These are phyloP conservation scores for Taxillus chinensis DNA, from an alignment of 164 flowering plant genomes.

Conservation along the genomic window DNA sequence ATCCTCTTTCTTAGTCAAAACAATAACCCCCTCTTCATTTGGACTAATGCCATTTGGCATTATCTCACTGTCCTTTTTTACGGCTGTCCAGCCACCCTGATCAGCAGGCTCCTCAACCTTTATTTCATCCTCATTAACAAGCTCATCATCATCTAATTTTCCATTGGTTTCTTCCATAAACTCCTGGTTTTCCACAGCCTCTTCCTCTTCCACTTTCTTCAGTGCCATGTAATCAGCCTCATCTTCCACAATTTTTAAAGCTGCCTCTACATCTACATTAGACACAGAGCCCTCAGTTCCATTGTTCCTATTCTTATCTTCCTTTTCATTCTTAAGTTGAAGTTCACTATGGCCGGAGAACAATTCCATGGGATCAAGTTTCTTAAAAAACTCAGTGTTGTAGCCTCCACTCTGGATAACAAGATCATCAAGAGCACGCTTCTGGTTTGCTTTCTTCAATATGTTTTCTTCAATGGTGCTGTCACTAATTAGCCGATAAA, in stretches of 20 bases:
- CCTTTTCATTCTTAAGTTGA: constrained; percentile 30
- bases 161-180: constrained; percentile 82
- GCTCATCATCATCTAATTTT: constrained; percentile 85
- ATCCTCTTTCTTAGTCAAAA: constrained; percentile 50
- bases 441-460: constrained; percentile 94
- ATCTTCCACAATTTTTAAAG: constrained; percentile 85
- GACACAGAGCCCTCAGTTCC: constrained; percentile 47
- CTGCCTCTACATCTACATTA: constrained; percentile 93
- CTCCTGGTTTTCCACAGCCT: constrained; percentile 96
- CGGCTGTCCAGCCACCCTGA: constrained; percentile 20
- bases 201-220: constrained; percentile 92
- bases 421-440: constrained; percentile 94
- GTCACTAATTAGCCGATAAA: constrained; percentile 87
- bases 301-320: constrained; percentile 29
- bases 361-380: constrained; percentile 93
- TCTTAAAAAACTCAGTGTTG: constrained; percentile 92
- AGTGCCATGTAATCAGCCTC: constrained; percentile 99
- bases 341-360: constrained; percentile 70
- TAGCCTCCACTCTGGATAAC: constrained; percentile 98
- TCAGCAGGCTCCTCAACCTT: constrained; percentile 61
- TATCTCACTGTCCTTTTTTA: constrained; percentile 21
- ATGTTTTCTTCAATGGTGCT: constrained; percentile 98
- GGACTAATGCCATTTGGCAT: constrained; percentile 21
- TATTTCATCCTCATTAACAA: constrained; percentile 64
- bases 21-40: constrained; percentile 44